Base-by-base conservation (phyloP, 2,329 filamentous ascomycete genomes). In the Sordariomycetes sp. region DNA sequence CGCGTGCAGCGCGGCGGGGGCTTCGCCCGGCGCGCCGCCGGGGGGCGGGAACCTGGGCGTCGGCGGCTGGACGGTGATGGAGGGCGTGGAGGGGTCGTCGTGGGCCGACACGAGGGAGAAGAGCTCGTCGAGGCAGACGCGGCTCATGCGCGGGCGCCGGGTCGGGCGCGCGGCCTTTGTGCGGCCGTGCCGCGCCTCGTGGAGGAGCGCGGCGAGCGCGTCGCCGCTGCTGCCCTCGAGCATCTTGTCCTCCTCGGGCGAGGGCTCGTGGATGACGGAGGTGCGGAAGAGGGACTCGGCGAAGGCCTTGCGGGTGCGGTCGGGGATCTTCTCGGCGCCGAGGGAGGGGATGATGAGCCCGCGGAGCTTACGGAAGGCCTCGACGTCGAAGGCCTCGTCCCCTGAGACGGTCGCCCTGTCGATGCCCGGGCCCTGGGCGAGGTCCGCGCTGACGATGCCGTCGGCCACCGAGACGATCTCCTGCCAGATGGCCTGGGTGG, bases 371-470 rank as follows among this genome's bases (percentile, higher is more conserved):
- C 73, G 74, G 68, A 97, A 95, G 0, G 88, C 86, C 1, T 74
- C 66, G 20, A 96, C 88, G 68, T 99, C 94, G 65, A 95, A 95
- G 1, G 76, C 71, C 71, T 97, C 86, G 65, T 99, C 93, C 8
- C 25, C 58, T 3, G 74, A 69, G 40, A 92, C 77, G 60, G 78
- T 70, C 68, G 7, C 48, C 55, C 2, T 69, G 71, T 8, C 74
- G 68, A n/a, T n/a, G n/a, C n/a, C n/a, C 16, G 75, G 66, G 37
- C 78, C 76, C 56, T 70, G 69, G 58, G 74, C 72, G 57, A 81
- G 83, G 55, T 86, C 80, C 2, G 88, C 88, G 24, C 79, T 79
- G 37, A 89, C 78, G 60, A 93, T 85, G n/a, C 86, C 86, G 60
- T 85, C 82, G 7, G 79, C 78, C 54, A 90, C 82, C 11, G 75